Percentiles rank a stretch among this genome's conserved stretches.
phyloP scores from a whole-genome alignment of 768 basidiomycete genomes.

The Naganishia kalamii region DNA sequence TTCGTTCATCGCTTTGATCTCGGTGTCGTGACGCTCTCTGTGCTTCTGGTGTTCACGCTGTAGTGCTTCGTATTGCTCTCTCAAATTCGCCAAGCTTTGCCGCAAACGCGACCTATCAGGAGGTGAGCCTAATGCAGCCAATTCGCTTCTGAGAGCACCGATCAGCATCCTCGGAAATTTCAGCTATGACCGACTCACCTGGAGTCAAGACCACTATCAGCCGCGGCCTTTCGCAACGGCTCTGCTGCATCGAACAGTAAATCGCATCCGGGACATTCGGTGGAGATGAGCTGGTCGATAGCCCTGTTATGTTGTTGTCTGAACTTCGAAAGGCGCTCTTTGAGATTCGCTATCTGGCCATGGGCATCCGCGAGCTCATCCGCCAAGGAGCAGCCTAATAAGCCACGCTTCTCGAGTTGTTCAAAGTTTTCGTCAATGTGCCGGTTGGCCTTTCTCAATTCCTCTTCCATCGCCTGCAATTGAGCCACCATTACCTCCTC shows the following conservation, averaged over 20 bases:
- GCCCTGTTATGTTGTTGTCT: background rate
- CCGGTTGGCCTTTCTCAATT: slow-evolving; percentile 5
- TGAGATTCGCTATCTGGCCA: slow-evolving; percentile 2
- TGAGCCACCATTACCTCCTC: slow-evolving; percentile 6
- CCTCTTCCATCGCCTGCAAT: slow-evolving; percentile 5
- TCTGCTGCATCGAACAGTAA: background rate
- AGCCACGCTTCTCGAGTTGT: slow-evolving; percentile 8
- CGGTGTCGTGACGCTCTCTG: background rate
- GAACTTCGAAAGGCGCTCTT: background rate
- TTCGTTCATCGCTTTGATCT: background rate
- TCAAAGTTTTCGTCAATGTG: slow-evolving; percentile 10
- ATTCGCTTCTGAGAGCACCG: background rate
- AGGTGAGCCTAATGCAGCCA: background rate
- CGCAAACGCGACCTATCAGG: slow-evolving; percentile 8
- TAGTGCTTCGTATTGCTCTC: slow-evolving; percentile 8
- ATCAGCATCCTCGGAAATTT: background rate
- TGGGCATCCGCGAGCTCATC: slow-evolving; percentile 8
- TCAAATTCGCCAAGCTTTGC: background rate
- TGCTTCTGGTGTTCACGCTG: background rate
- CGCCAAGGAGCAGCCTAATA: background rate
- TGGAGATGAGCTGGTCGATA: background rate
- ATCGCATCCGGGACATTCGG: slow-evolving; percentile 4
- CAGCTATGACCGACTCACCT: background rate
- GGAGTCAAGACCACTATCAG: background rate
- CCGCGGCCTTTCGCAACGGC: background rate